These are phyloP conservation scores for Coniochaeta sp. DNA, from an alignment of 2,329 filamentous ascomycete genomes.

Conservation along the genomic window DNA sequence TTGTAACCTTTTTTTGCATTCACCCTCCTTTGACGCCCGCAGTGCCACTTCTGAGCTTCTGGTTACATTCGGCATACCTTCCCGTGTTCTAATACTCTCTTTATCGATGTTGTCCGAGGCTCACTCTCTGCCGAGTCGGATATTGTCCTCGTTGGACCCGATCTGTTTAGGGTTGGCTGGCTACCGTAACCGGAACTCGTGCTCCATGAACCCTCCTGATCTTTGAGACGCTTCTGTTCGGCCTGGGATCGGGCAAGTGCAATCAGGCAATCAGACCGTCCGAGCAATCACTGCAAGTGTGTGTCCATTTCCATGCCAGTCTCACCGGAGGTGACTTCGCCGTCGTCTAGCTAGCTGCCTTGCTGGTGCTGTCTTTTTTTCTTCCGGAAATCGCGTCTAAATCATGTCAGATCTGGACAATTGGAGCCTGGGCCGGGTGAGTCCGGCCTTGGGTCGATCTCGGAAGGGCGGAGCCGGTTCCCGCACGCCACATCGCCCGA, in stretches of 20 bases:
- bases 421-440: neutral
- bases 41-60: neutral
- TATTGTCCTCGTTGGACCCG: neutral
- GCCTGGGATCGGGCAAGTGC: neutral
- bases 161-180: neutral
- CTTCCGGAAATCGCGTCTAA: neutral
- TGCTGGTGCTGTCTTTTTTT: neutral
- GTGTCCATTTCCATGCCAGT: neutral
- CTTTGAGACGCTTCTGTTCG: neutral
- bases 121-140: neutral
- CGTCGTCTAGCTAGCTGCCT: neutral
- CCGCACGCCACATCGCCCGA: neutral
- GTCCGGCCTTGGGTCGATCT: neutral
- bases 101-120: neutral
- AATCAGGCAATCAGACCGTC: neutral
- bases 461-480: neutral
- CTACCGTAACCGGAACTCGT: neutral
- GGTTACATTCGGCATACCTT: neutral
- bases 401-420: too few species aligned
- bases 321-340: neutral
- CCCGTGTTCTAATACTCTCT: neutral
- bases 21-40: neutral
- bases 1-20: neutral
- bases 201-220: neutral
- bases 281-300: neutral